Evolutionary conservation across 352 stramenopile genomes (phyloP), one percentile per base, ranked within the genome.

Genomic region (Pilasporangium apinafurcum): DNA sequence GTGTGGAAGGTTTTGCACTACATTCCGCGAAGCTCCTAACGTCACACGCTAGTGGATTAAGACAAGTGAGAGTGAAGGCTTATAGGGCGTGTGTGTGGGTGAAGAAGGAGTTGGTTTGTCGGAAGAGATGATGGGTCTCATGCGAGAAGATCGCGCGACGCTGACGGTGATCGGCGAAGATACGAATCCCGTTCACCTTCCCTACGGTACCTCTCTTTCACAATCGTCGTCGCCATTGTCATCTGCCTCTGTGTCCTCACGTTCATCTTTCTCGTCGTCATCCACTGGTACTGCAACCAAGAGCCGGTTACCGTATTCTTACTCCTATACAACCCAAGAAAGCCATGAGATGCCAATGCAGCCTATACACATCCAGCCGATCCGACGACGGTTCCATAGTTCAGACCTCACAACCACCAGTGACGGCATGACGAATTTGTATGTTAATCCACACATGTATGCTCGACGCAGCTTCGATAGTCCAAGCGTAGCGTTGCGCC

Each of bases 381-480:
- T 66, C 22, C 65, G 73, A 7, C 59, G 69, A 1, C 55, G 73
- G 25, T 82, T 86, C 48, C 54, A 83, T 45, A 86, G 73, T 51
- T 80, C 67, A 1, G 73, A 86, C 56, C 53, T 83, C 18, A 58
- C 13, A 58, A 28, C 29, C 20, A 38, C 18, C 21, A 40, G 13
- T 22, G 28, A 10, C 29, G 21, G 14, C 14, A 31, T 48, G 28
- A 42, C 42, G 21, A 63, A 46, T 27, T 41, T 60, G 2, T 41
- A 55, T 32, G 39, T 17, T 20, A 26, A 33, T 14, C 8, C 18
- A 13, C 36, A 52, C 12, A 17, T 46, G 2, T 46, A 44, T 17
- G 34, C 45, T 24, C 39, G 29, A 8, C n/a, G n/a, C n/a, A n/a
- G n/a, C n/a, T n/a, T 28, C 26, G 51, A 66, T 16, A 62, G 41